phyloP scores from a whole-genome alignment of 768 basidiomycete species.

The Lactarius sp. region DNA sequence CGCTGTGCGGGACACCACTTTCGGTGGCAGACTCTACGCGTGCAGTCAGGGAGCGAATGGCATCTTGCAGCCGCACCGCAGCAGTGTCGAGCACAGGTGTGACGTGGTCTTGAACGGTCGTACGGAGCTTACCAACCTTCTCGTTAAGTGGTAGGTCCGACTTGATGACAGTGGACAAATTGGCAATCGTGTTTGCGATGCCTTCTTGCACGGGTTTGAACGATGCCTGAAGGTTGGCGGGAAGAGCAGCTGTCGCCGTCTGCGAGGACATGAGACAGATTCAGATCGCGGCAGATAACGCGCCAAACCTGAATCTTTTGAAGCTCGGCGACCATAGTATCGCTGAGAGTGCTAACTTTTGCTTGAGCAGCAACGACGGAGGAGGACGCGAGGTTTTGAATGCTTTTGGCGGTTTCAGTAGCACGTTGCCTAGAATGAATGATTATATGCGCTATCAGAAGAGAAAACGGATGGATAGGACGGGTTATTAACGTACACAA shows the following conservation, averaged over 20 bases:
- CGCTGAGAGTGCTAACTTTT: conserved; percentile 55
- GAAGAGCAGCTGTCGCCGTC: conserved; percentile 48
- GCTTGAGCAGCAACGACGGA: conserved; percentile 51
- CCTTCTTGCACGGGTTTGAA: conserved; percentile 56
- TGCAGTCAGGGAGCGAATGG: conserved; percentile 28
- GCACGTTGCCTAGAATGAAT: conserved; percentile 53
- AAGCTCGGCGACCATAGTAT: conserved; percentile 62
- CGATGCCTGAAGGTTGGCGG: conserved; percentile 51
- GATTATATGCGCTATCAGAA: conserved; percentile 9
- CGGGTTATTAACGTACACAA: conserved; percentile 46
- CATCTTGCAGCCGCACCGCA: conserved; percentile 31
- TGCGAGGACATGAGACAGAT: conserved; percentile 31
- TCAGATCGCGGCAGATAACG: not conserved
- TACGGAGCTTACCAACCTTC: conserved; percentile 51
- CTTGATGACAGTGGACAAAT: conserved; percentile 50
- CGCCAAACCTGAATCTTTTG: conserved; percentile 47
- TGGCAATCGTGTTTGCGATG: conserved; percentile 46
- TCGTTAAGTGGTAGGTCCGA: conserved; percentile 57
- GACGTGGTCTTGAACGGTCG: conserved; percentile 57
- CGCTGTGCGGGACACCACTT: not conserved
- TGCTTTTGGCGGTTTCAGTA: conserved; percentile 57
- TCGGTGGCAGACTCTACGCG: conserved; percentile 27
- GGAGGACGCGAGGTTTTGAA: conserved; percentile 55
- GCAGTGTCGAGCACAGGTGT: conserved; percentile 53
- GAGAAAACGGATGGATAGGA: not conserved